Evolutionary conservation across 768 basidiomycete species (phyloP), one percentile per base, ranked within the genome.

Genomic region (Collybia nuda): DNA sequence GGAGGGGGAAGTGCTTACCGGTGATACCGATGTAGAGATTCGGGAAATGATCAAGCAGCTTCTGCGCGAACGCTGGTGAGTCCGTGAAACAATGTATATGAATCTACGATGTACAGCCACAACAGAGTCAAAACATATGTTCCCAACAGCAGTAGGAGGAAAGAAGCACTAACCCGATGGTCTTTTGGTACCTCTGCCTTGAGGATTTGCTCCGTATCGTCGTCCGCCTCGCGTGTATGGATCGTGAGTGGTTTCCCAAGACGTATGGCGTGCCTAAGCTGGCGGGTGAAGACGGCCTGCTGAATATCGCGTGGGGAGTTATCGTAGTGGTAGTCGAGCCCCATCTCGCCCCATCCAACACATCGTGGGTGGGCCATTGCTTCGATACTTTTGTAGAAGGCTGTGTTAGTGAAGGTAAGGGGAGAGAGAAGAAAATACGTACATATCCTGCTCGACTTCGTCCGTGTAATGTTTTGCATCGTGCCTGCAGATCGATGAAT

Each of bases 71-170:
- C 17, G 73, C 83, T 0, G 89, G 89, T 0, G 85, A 74, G 63
- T 93, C 91, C 1, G 91, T 93, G 66, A 89, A 94, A 62, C 92
- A 95, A 56, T 94, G 93, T 4, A 95, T 75, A 59, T 94, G 92
- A 23, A 94, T 85, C 85, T 90, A n/a, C n/a, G n/a, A n/a, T n/a
- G 52, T 19, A 9, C 36, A 49, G 42, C 21, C 23, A 17, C 17
- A 36, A 12, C n/a, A n/a, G n/a, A n/a, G n/a, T n/a, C n/a, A n/a
- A n/a, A n/a, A n/a, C n/a, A n/a, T n/a, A n/a, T n/a, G n/a, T n/a
- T n/a, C n/a, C n/a, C n/a, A n/a, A n/a, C n/a, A 14, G 18, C 38
- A 22, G 44, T 24, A 37, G 21, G 17, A 35, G 5, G 36, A 17
- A 8, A 17, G 14, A 22, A 40, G 18, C 6, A 54, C 74, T 0